A percentile compares a stretch with the other conserved stretches of the same genome.
Conservation (phyloP, 495 filamentous ascomycete genomes). For the Neurospora tetraspora region DNA sequence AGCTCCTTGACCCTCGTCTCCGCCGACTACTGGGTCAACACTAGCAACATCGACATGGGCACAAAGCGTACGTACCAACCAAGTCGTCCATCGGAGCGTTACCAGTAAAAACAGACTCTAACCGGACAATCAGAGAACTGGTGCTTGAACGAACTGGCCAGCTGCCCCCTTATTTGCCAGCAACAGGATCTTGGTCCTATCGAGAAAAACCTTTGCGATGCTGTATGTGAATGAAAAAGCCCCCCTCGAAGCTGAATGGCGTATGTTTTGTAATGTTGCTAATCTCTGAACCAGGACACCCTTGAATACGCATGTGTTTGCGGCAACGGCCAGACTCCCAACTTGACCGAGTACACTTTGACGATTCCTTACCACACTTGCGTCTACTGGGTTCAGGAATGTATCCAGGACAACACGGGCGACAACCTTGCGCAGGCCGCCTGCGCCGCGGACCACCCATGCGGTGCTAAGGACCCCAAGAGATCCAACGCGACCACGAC, state of each 20-base stretch:
- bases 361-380: constrained; percentile 84
- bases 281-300: constrained; percentile 38
- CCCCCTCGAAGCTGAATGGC: neutral
- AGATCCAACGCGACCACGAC: constrained; percentile 49
- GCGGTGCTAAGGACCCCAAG: constrained; percentile 64
- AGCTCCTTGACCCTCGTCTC: constrained; percentile 27
- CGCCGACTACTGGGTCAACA: constrained; percentile 49
- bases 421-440: constrained; percentile 39
- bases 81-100: neutral
- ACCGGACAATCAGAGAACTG: constrained; percentile 44
- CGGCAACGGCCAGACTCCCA: constrained; percentile 59
- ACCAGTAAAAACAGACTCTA: constrained; percentile 10
- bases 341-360: constrained; percentile 71
- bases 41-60: constrained; percentile 40
- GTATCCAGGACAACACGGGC: constrained; percentile 40
- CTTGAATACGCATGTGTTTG: constrained; percentile 69
- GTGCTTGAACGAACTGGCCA: constrained; percentile 56
- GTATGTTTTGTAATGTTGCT: neutral
- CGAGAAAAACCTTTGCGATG: constrained; percentile 54
- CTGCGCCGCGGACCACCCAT: constrained; percentile 66
- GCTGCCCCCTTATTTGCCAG: constrained; percentile 71
- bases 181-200: constrained; percentile 47
- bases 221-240: constrained; percentile 42
- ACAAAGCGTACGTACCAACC: constrained; percentile 27
- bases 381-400: constrained; percentile 58